Conservation (phyloP, 495 filamentous ascomycete genomes). For the Neurospora sp. region DNA sequence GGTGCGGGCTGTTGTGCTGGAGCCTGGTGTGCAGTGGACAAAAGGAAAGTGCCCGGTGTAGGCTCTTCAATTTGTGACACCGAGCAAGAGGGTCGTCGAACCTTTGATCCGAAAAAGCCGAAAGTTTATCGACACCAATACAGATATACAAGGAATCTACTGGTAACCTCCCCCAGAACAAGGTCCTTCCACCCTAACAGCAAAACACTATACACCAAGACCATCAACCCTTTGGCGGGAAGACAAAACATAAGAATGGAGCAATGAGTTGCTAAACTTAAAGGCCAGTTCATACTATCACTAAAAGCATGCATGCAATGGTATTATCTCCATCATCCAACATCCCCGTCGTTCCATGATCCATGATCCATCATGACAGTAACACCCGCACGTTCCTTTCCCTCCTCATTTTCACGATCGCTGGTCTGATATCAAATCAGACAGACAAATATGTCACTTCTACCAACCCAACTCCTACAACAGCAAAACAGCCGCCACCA, state of each 20-base stretch:
- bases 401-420: not conserved
- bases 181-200: not conserved
- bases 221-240: not conserved
- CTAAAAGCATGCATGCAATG: not conserved
- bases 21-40: not conserved
- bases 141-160: not conserved
- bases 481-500: conserved; percentile 2
- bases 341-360: not conserved
- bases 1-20: not conserved
- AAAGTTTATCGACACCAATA: not conserved
- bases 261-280: not conserved
- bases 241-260: not conserved
- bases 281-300: not conserved
- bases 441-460: not conserved
- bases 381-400: not conserved
- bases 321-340: not conserved
- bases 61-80: not conserved
- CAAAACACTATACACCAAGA: not conserved
- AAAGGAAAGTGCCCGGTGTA: not conserved
- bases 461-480: not conserved
- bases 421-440: not conserved
- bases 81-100: not conserved
- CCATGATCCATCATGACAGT: not conserved
- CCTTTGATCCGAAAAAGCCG: not conserved
- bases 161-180: not conserved